Conservation (phyloP, 331 rosid genomes). For the Rhamnella rubrinervis region DNA sequence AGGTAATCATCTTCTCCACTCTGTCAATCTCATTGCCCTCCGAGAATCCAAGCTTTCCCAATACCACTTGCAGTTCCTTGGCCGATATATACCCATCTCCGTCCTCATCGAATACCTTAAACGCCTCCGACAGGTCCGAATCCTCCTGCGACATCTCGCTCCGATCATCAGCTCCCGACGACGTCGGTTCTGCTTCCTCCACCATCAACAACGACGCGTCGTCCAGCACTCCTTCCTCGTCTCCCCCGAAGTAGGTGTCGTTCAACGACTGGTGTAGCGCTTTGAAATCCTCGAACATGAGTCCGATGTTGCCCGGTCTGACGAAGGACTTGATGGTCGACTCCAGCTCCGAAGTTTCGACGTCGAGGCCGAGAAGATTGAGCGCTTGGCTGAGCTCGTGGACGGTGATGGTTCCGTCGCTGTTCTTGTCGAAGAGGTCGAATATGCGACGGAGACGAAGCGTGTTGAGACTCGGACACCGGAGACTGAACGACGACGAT, state of each 20-base stretch:
- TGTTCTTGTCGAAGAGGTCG: slow-evolving; percentile 70
- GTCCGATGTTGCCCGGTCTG: slow-evolving; percentile 49
- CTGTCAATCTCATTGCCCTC: slow-evolving; percentile 65
- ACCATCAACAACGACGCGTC: neutral
- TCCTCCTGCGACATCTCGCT: slow-evolving; percentile 39
- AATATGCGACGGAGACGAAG: slow-evolving; percentile 73
- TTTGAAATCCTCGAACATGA: slow-evolving; percentile 55
- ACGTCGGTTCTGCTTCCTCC: neutral
- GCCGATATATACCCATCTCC: slow-evolving; percentile 89
- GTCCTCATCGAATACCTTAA: slow-evolving; percentile 83
- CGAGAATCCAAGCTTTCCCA: slow-evolving; percentile 61
- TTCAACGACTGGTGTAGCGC: slow-evolving; percentile 55
- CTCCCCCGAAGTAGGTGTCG: slow-evolving; percentile 39
- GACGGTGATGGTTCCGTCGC: slow-evolving; percentile 50
- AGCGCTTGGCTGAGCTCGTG: slow-evolving; percentile 60
- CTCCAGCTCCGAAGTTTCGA: slow-evolving; percentile 45
- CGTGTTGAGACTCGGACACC: slow-evolving; percentile 56
- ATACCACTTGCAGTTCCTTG: slow-evolving; percentile 61
- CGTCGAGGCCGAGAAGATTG: slow-evolving; percentile 51
- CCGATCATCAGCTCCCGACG: neutral
- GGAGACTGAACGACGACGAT: slow-evolving; percentile 52
- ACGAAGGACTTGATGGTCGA: slow-evolving; percentile 40
- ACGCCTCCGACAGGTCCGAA: slow-evolving; percentile 69
- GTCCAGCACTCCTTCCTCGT: neutral
- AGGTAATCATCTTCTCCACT: slow-evolving; percentile 64